phyloP scores from a whole-genome alignment of 2,329 filamentous ascomycete genomes.

The Xylariaceae sp. region DNA sequence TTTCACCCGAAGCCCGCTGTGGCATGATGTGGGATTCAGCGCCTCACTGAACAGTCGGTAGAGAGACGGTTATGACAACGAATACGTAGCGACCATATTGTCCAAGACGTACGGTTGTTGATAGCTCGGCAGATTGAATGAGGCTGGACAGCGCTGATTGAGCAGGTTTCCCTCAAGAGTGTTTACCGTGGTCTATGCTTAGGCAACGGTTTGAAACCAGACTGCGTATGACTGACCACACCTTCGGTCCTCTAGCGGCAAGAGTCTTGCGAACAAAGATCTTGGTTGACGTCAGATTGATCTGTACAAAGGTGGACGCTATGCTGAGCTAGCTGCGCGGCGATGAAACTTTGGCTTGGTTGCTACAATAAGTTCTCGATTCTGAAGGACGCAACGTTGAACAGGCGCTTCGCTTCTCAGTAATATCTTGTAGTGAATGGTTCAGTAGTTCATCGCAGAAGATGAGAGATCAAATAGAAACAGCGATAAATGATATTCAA shows the following conservation, averaged over 20 bases:
- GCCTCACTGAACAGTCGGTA: background rate
- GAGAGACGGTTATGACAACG: background rate
- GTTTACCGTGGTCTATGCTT: background rate
- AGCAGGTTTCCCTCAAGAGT: background rate
- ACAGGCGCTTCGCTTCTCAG: too few relatives aligned
- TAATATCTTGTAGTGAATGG: too few relatives aligned
- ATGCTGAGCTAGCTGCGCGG: background rate
- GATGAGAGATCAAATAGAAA: background rate
- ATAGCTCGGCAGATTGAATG: background rate
- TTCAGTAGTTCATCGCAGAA: background rate
- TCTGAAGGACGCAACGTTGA: background rate
- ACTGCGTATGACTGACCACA: background rate
- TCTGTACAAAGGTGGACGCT: background rate
- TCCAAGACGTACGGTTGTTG: too few relatives aligned
- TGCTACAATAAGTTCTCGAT: background rate
- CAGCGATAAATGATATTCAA: background rate
- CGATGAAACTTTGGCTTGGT: background rate
- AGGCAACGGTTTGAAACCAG: background rate
- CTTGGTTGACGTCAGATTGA: background rate
- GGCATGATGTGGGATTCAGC: conserved; percentile 43
- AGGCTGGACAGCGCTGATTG: background rate
- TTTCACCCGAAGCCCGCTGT: conserved; percentile 55
- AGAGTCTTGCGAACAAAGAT: background rate
- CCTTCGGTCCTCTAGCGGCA: background rate
- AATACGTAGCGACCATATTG: background rate